Evolutionary conservation across 2,329 filamentous ascomycete species (phyloP), one percentile per base, ranked within the genome.

Genomic region (Fusarium compactum): DNA sequence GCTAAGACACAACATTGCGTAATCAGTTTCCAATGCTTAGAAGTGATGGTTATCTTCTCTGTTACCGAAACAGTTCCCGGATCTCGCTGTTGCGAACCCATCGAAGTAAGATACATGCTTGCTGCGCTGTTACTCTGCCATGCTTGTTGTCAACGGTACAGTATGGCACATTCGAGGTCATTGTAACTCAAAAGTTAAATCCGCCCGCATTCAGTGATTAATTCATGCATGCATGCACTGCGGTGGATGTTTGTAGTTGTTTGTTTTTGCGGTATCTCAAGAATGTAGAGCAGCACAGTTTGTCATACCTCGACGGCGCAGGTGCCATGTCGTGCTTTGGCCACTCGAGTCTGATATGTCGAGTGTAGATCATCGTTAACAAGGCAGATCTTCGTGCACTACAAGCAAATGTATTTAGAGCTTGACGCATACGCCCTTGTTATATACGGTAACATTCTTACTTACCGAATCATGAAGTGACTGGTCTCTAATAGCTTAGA

Each of bases 221-320:
- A 54, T 64, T 64, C 58, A 63, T 64, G 24, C 61, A 63, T 69
- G 58, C 66, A 75, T 74, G 62, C 58, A 69, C 32, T 62, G 54
- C 46, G 62, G 62, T 63, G 57, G 29, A 29, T 32, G 8, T 20
- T 20, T 18, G 8, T 56, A 43, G 47, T 51, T 59, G 34, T 55
- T 60, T 61, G 64, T 52, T 62, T 64, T 59, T 65, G 65, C 69
- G 67, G 71, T 70, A 75, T 74, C 62, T 74, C 63, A 52, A 52
- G 65, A 58, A 67, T 64, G 53, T 50, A 61, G 64, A 61, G 63
- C 58, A 65, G 51, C 58, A 67, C 62, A 54, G 46, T 45, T 60
- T 70, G 62, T 68, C 58, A 52, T 48, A 71, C 71, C 43, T 64
- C 62, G 72, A 70, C 63, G 65, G 68, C 51, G 60, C 73, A 72